Conservation (phyloP, 805 yeast species). For the Cyberlindnera mississippiensis region DNA sequence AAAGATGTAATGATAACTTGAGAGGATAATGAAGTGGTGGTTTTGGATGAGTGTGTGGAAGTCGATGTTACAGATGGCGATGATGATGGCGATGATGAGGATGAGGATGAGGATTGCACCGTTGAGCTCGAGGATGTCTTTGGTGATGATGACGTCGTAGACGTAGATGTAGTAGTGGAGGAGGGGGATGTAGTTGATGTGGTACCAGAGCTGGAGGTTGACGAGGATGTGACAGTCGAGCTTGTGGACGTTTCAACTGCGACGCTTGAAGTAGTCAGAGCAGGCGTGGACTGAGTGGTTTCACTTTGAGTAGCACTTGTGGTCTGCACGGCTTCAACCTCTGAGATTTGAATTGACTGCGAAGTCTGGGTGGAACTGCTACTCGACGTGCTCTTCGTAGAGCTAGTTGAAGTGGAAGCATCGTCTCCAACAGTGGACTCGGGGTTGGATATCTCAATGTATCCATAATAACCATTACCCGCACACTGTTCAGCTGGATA, state of each 20-base stretch:
- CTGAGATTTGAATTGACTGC: conserved; percentile 5
- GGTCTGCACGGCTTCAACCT: conserved; percentile 17
- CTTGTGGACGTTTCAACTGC: not conserved
- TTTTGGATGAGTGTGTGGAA: conserved; percentile 1
- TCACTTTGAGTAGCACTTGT: conserved; percentile 10
- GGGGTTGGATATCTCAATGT: conserved; percentile 27
- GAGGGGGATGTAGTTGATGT: conserved; percentile 11
- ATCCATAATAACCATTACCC: conserved; percentile 38
- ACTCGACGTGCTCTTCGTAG: not conserved
- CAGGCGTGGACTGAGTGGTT: no score
- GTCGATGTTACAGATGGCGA: conserved; percentile 9
- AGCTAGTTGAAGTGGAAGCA: conserved; percentile 2
- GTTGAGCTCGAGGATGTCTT: conserved; percentile 10
- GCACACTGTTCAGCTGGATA: conserved; percentile 38
- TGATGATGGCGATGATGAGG: conserved; percentile 10
- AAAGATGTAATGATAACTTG: conserved; percentile 12
- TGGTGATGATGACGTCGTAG: conserved; percentile 10
- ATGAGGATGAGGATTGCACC: conserved; percentile 2
- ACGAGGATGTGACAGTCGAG: conserved; percentile 14
- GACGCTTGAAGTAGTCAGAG: conserved; percentile 5
- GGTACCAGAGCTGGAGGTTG: conserved; percentile 22
- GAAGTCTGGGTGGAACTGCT: conserved; percentile 13
- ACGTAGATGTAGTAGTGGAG: conserved; percentile 5
- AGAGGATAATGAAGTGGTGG: conserved; percentile 8
- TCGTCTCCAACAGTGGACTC: conserved; percentile 9